Conservation (phyloP, 768 basidiomycete species). For the Trametes cingulata region DNA sequence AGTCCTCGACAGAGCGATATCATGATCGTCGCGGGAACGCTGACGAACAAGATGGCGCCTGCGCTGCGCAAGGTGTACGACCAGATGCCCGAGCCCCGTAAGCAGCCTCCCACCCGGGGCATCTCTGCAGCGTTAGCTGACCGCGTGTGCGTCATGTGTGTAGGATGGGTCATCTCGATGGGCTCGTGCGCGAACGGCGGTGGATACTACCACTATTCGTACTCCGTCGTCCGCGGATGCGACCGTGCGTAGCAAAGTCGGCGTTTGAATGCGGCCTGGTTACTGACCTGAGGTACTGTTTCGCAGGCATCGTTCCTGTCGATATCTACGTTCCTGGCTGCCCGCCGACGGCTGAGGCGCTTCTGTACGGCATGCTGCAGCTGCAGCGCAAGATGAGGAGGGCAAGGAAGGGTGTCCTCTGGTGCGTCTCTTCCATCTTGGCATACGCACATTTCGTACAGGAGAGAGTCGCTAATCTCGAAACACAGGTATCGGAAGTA, state of each 20-base stretch:
- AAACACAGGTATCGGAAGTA: conserved; percentile 28
- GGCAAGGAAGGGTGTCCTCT: conserved; percentile 82
- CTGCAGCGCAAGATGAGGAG: conserved; percentile 95
- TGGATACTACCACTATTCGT: conserved; percentile 97
- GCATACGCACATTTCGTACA: neutral
- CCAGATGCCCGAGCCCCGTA: conserved; percentile 98
- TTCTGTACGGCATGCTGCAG: conserved; percentile 95
- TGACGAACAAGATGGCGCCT: conserved; percentile 99
- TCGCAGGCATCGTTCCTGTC: conserved; percentile 89
- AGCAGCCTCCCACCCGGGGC: conserved; percentile 30
- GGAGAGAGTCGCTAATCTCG: neutral
- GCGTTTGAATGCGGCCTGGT: neutral
- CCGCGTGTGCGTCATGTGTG: neutral
- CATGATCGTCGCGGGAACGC: conserved; percentile 98
- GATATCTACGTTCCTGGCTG: conserved; percentile 98
- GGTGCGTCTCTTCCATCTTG: conserved; percentile 47
- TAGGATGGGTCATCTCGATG: conserved; percentile 99
- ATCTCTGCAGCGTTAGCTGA: neutral
- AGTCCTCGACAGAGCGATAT: conserved; percentile 96
- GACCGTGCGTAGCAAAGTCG: conserved; percentile 66
- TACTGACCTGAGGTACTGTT: conserved; percentile 10
- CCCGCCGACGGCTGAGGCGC: conserved; percentile 93
- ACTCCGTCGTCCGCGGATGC: conserved; percentile 97
- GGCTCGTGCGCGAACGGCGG: conserved; percentile 99
- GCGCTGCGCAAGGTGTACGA: conserved; percentile 95